Base-by-base conservation (phyloP, 441 rosid genomes). In the Theobroma grandiflorum region DNA sequence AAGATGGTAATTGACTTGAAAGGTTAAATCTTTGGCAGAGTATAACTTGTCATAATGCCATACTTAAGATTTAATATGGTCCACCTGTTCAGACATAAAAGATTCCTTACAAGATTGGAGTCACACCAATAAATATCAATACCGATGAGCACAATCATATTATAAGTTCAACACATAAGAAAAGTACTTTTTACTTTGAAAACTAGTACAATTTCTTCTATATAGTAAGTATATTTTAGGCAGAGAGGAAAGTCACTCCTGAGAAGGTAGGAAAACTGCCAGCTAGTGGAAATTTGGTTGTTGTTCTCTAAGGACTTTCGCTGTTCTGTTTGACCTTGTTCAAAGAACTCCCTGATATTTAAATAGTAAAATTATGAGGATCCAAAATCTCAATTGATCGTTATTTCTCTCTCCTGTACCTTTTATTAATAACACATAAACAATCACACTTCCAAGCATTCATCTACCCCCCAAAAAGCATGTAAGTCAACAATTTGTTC, bases 401-500 rank as follows among this genome's bases (percentile, higher is more conserved):
- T 11, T 68, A 68, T 68, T 22, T 66, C n/a, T 62, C 35, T 58
- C 35, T 57, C 11, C 33, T 62, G n/a, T 12, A 12, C 33, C 40
- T 31, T 62, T 18, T 62, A 31, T 10, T 11, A 31, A 33, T 11
- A 31, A 62, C 12, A 62, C 8, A 69, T 31, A 71, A 71, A 42
- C 52, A 42, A n/a, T 16, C 15, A 67, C 35, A 45, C 49, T 45
- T 45, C 2, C 49, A 31, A 67, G 6, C 62, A 77, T 78, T 66
- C 81, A 85, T 76, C 79, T 75, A 58, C 73, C 45, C 69, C 63
- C 63, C 77, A 47, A 78, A 73, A 78, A 74, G 77, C 67, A 81
- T 67, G 75, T 83, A 84, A 83, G 74, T 85, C 59, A 80, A 82
- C 64, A 53, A 58, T 74, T 61, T 38, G 66, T 64, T 68, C 45